Evolutionary conservation across 1,139 yeast genomes (phyloP).

Genomic region (Taphrina wiesneri): DNA sequence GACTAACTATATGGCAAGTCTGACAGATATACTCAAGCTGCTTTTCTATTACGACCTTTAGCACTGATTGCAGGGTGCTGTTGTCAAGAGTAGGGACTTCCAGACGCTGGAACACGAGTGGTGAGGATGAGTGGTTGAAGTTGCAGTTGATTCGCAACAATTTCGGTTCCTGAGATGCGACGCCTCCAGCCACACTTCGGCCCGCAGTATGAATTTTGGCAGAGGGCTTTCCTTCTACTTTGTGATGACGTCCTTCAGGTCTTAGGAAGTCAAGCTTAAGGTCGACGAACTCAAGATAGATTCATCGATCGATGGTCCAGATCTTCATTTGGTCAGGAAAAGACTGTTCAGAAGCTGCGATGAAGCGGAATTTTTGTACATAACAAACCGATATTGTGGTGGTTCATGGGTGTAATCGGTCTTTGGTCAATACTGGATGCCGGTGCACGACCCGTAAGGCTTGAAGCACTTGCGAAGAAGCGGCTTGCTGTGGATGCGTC

Average conservation of each 20-base stretch:
- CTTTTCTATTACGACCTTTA: no score
- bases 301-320: no score
- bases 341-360: no score
- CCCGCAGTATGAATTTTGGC: not conserved
- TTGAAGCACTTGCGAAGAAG: constrained; percentile 71
- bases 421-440: constrained; percentile 93
- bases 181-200: not conserved
- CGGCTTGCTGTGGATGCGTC: constrained; percentile 95
- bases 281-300: not conserved
- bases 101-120: not conserved
- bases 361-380: not conserved
- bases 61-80: no score
- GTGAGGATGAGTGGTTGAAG: not conserved
- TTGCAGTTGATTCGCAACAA: not conserved
- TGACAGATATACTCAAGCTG: no score
- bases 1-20: not conserved
- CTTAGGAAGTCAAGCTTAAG: not conserved
- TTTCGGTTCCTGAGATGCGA: constrained; percentile 12
- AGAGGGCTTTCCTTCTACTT: not conserved
- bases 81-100: no score
- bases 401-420: constrained; percentile 87
- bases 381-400: not conserved
- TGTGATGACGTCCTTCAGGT: constrained; percentile 1
- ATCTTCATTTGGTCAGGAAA: no score
- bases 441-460: constrained; percentile 81